Base-by-base conservation (phyloP, 2,329 filamentous ascomycete genomes). In the Beauveria sp. region DNA sequence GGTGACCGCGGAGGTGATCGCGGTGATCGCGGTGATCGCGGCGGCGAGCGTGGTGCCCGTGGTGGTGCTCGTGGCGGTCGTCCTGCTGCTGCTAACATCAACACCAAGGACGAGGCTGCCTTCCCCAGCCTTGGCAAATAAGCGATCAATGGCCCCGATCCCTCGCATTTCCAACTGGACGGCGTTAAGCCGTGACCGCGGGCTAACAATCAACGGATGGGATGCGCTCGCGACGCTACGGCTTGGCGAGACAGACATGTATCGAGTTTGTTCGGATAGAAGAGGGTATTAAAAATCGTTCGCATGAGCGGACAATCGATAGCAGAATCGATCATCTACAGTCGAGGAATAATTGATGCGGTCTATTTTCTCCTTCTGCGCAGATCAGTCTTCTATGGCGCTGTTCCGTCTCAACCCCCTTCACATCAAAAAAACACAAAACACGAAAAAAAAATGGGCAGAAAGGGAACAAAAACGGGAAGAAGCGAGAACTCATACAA, bases 61-160 rank as follows among this genome's bases (percentile, higher is more conserved):
- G 63, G 63, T 57, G 74, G 68, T 22, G 71, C 70, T 63, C 72
- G 76, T 64, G 75, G 80, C 71, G 74, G 66, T 65, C 76, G 78
- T 67, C 77, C 78, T 65, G 77, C 77, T 66, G 69, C 76, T 66
- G 72, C 75, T 67, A 66, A 75, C 67, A 80, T 85, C 76, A 84
- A 85, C 79, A 79, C 80, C 71, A 80, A 73, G 70, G 83, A 85
- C 68, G 75, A 83, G 78, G 76, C 74, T 66, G 82, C 82, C 65
- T 86, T 86, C 80, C 83, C 83, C 70, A 84, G 80, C 78, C 77
- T 86, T 68, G 83, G 79, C 74, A 78, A 79, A 72, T 82, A 80
- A 72, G 69, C 67, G 67, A 69, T 31, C 22, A 40, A 34, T 12
- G 7, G 55, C 57, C 52, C 57, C 24, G 14, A 59, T 61, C 51